Conservation (phyloP, 1,284 basidiomycete species). For the Hymenochaete sp. region DNA sequence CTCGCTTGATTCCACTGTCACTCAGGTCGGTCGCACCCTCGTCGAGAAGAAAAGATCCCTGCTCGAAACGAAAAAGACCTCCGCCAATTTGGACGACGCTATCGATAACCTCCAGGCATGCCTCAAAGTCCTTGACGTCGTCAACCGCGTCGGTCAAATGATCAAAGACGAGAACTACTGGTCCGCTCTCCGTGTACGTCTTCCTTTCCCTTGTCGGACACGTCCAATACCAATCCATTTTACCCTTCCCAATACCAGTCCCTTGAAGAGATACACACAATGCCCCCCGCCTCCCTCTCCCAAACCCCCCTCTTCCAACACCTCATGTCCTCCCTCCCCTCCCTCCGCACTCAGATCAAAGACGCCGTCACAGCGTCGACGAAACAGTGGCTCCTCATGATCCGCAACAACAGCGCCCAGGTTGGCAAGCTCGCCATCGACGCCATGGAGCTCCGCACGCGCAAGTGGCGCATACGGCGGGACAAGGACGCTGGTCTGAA, state of each 20-base stretch:
- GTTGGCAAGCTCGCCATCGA: slow-evolving; percentile 88
- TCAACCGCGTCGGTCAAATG: slow-evolving; percentile 91
- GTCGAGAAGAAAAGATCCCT: slow-evolving; percentile 88
- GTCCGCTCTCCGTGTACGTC: slow-evolving; percentile 87
- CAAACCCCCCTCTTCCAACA: slow-evolving; percentile 93
- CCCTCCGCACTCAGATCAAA: slow-evolving; percentile 82
- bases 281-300: slow-evolving; percentile 84
- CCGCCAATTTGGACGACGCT: slow-evolving; percentile 89
- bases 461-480: slow-evolving; percentile 76
- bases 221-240: slow-evolving; percentile 19
- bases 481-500: slow-evolving; percentile 73
- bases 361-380: slow-evolving; percentile 90
- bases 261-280: slow-evolving; percentile 86
- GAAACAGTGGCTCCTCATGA: slow-evolving; percentile 96
- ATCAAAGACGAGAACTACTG: slow-evolving; percentile 91
- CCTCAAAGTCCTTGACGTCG: slow-evolving; percentile 85
- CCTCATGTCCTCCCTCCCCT: slow-evolving; percentile 86
- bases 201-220: slow-evolving; percentile 25
- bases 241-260: slow-evolving; percentile 43
- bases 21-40: slow-evolving; percentile 72
- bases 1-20: slow-evolving; percentile 60
- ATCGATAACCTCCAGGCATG: slow-evolving; percentile 93
- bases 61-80: slow-evolving; percentile 86
- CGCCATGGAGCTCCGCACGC: slow-evolving; percentile 78
- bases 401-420: slow-evolving; percentile 80